phyloP scores from a whole-genome alignment of 805 yeast species.

The Teunomyces pallodes region DNA sequence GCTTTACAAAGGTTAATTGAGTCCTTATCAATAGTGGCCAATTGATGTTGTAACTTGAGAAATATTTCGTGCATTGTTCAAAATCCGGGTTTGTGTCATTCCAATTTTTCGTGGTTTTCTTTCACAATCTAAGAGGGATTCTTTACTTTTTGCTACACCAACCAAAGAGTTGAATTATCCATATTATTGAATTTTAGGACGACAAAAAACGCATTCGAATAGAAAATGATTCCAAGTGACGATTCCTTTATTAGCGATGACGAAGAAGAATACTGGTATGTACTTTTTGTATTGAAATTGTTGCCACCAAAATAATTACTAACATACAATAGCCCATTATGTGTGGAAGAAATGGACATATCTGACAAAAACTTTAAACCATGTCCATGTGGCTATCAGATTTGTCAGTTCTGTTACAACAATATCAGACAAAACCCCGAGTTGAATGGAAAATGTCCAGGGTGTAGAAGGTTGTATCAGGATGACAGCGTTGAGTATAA shows the following conservation, averaged over 20 bases:
- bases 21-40: background rate
- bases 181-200: background rate
- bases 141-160: background rate
- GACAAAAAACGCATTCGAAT: background rate
- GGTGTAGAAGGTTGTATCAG: constrained; percentile 91
- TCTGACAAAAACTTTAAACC: constrained; percentile 96
- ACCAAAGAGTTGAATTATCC: background rate
- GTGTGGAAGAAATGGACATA: constrained; percentile 97
- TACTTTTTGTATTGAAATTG: constrained; percentile 6
- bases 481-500: constrained; percentile 91
- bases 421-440: constrained; percentile 95
- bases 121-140: background rate
- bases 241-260: constrained; percentile 72
- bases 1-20: background rate
- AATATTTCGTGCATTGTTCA: background rate
- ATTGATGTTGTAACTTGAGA: background rate
- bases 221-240: constrained; percentile 31
- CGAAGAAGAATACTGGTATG: constrained; percentile 72
- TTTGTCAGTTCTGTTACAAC: constrained; percentile 97
- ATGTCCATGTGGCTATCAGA: constrained; percentile 99
- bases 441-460: constrained; percentile 94
- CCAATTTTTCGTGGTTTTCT: background rate
- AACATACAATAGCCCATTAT: constrained; percentile 64
- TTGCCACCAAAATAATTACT: constrained; percentile 12
- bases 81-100: background rate